Evolutionary conservation across 805 yeast genomes (phyloP).

Genomic region (Kodamaea leandrae): DNA sequence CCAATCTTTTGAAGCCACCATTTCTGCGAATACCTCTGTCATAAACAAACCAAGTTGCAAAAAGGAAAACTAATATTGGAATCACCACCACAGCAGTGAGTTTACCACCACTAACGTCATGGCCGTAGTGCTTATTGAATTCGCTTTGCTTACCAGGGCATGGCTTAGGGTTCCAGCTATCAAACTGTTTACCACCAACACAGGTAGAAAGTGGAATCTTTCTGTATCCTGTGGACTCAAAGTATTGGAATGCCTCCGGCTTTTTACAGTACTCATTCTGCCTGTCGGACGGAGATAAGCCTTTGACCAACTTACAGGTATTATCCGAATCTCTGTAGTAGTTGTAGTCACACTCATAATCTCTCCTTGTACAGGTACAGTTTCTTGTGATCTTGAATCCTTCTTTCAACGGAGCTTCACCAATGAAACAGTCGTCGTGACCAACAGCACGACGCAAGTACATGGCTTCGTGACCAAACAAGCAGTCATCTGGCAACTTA

Average conservation of each 20-base stretch:
- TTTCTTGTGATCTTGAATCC: slow-evolving; percentile 58
- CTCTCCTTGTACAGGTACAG: slow-evolving; percentile 83
- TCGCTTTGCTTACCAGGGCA: slow-evolving; percentile 86
- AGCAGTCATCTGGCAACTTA: slow-evolving; percentile 33
- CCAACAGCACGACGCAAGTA: slow-evolving; percentile 44
- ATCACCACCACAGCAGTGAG: slow-evolving; percentile 52
- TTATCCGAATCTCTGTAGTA: slow-evolving; percentile 70
- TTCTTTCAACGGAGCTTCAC: slow-evolving; percentile 53
- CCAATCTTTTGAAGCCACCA: slow-evolving; percentile 74
- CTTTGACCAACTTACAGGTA: slow-evolving; percentile 80
- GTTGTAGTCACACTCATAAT: slow-evolving; percentile 93
- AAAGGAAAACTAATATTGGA: slow-evolving; percentile 54
- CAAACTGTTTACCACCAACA: slow-evolving; percentile 72
- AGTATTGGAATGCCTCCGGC: slow-evolving; percentile 61
- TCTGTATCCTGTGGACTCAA: slow-evolving; percentile 91
- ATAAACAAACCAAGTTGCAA: slow-evolving; percentile 67
- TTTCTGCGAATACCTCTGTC: slow-evolving; percentile 77
- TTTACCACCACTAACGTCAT: slow-evolving; percentile 54
- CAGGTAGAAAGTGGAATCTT: slow-evolving; percentile 84
- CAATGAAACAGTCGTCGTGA: slow-evolving; percentile 65
- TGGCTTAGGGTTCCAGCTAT: slow-evolving; percentile 59
- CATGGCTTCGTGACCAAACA: slow-evolving; percentile 43
- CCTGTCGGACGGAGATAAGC: slow-evolving; percentile 65
- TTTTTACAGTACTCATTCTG: slow-evolving; percentile 54
- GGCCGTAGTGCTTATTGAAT: slow-evolving; percentile 51